phyloP scores from a whole-genome alignment of 805 yeast genomes.

The Ogataea degrootiae region DNA sequence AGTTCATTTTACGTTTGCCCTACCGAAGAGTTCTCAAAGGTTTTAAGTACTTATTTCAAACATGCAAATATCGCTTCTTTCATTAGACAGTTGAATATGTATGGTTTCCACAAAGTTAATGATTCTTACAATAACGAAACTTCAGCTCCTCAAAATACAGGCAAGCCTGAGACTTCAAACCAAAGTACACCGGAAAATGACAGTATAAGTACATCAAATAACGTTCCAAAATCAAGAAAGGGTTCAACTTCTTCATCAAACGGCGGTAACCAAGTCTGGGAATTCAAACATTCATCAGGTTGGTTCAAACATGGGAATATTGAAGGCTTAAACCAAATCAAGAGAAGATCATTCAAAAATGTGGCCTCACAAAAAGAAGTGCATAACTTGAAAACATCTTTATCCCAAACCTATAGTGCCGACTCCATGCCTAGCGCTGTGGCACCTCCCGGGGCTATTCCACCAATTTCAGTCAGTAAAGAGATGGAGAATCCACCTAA shows the following conservation, averaged over 20 bases:
- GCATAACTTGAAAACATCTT: conserved; percentile 22
- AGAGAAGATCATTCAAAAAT: conserved; percentile 56
- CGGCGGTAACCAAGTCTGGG: conserved; percentile 50
- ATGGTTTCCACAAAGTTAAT: conserved; percentile 73
- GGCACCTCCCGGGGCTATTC: background rate
- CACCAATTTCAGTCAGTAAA: background rate
- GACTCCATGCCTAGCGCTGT: background rate
- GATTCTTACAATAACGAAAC: conserved; percentile 35
- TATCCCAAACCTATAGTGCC: conserved; percentile 7
- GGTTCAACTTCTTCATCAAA: conserved; percentile 17
- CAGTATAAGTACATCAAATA: conserved; percentile 7
- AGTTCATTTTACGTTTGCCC: conserved; percentile 73
- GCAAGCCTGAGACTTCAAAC: conserved; percentile 14
- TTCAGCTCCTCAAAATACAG: background rate
- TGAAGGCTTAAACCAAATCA: conserved; percentile 68
- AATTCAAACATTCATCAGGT: conserved; percentile 79
- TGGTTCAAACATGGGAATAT: conserved; percentile 77
- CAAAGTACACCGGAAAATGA: conserved; percentile 3
- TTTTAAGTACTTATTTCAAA: conserved; percentile 61
- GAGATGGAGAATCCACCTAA: background rate
- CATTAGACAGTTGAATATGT: conserved; percentile 76
- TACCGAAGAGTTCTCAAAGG: conserved; percentile 80
- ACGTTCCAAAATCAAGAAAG: conserved; percentile 14
- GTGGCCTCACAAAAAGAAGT: conserved; percentile 27
- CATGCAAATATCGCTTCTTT: conserved; percentile 79